Percentiles rank a stretch among this genome's conserved stretches.
phyloP scores from a whole-genome alignment of 1,139 yeast genomes.

The Candida neerlandica region DNA sequence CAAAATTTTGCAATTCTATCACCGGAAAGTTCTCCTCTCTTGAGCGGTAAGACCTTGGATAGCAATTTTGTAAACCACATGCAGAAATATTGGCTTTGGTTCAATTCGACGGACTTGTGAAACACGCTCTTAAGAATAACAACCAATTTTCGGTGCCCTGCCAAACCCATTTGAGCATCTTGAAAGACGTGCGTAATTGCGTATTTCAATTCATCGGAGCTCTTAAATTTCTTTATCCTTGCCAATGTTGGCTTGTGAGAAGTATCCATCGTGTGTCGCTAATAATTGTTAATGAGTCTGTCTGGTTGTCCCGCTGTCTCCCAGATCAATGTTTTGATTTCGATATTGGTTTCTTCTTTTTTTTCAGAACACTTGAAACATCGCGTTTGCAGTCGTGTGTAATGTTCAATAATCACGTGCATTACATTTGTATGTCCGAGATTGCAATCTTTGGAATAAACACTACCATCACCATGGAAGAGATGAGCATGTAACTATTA shows the following conservation, averaged over 20 bases:
- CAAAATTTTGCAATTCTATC: slow-evolving; percentile 78
- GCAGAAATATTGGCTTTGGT: slow-evolving; percentile 59
- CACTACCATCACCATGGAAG: not conserved
- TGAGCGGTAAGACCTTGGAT: slow-evolving; percentile 65
- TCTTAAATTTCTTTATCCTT: slow-evolving; percentile 25
- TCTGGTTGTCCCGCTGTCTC: not conserved
- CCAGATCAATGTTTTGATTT: slow-evolving; percentile 3
- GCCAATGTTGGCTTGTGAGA: slow-evolving; percentile 20
- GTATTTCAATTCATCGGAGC: slow-evolving; percentile 30
- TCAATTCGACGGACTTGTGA: slow-evolving; percentile 53
- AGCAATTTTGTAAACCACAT: slow-evolving; percentile 60
- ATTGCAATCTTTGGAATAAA: not conserved
- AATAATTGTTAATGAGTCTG: not conserved
- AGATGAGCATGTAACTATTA: too few species aligned
- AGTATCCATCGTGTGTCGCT: slow-evolving; percentile 6
- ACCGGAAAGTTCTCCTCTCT: slow-evolving; percentile 71
- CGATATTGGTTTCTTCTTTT: not conserved
- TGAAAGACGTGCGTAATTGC: slow-evolving; percentile 75
- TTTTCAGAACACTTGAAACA: not conserved
- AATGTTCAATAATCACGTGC: not conserved
- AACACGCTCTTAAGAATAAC: slow-evolving; percentile 64
- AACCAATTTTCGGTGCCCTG: slow-evolving; percentile 77
- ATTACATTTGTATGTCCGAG: not conserved
- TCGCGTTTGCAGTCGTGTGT: not conserved
- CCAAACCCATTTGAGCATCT: slow-evolving; percentile 72